Conservation (phyloP, 225 moss, liverwort and hornwort genomes). For the Marchantia polymorpha region DNA sequence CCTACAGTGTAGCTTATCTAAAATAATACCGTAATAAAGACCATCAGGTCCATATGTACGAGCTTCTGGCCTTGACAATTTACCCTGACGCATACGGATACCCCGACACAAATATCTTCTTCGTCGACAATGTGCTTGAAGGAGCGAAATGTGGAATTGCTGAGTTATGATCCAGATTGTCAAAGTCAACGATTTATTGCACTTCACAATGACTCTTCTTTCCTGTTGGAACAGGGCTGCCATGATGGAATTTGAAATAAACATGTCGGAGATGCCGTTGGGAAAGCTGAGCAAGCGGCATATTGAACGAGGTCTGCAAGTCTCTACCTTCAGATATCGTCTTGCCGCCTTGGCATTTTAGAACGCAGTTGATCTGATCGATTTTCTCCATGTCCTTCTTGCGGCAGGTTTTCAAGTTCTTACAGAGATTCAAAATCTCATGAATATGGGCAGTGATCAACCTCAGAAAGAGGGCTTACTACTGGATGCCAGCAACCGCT, state of each 20-base stretch:
- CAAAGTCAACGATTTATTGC: neutral
- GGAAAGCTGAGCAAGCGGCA: slow-evolving; percentile 95
- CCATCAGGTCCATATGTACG: too few species aligned
- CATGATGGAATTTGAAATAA: slow-evolving; percentile 95
- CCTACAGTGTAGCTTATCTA: too few species aligned
- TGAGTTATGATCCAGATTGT: neutral
- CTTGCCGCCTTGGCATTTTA: neutral
- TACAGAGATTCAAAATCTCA: slow-evolving; percentile 87
- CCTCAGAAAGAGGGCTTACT: slow-evolving; percentile 64
- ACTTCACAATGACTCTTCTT: neutral
- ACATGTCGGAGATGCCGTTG: slow-evolving; percentile 91
- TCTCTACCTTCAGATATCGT: neutral
- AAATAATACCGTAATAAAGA: too few species aligned
- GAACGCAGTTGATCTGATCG: neutral
- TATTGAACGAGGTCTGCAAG: slow-evolving; percentile 68
- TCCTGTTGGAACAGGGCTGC: slow-evolving; percentile 55
- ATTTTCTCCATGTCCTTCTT: neutral
- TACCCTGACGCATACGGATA: too few species aligned
- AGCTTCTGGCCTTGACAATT: too few species aligned
- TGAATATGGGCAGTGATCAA: slow-evolving; percentile 41
- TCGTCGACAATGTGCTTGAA: neutral
- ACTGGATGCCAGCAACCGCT: slow-evolving; percentile 93
- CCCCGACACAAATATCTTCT: neutral
- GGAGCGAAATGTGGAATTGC: neutral
- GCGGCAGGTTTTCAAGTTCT: slow-evolving; percentile 83